Evolutionary conservation across 768 basidiomycete species (phyloP).

Genomic region (Wakefieldia striispora): DNA sequence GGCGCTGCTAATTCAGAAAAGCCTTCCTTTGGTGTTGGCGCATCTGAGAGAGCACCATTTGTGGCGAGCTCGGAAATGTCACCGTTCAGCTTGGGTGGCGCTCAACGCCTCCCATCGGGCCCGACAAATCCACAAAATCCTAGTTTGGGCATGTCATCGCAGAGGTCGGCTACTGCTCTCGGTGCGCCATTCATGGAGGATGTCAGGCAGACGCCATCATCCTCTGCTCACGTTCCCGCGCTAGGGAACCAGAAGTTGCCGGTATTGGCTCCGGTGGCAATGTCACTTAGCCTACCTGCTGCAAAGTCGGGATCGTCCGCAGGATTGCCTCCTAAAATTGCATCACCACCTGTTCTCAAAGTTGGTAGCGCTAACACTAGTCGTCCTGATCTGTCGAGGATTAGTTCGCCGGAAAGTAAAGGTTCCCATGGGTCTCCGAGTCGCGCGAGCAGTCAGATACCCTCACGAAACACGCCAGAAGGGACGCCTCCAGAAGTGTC

Average conservation of each 20-base stretch:
- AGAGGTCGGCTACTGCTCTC: constrained; percentile 6
- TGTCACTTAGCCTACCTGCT: constrained; percentile 16
- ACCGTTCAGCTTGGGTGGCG: constrained; percentile 8
- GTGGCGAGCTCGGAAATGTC: constrained; percentile 12
- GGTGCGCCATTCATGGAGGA: constrained; percentile 16
- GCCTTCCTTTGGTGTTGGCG: constrained; percentile 8
- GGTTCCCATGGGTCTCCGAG: constrained; percentile 6
- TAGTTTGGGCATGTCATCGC: constrained; percentile 8
- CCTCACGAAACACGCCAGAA: constrained; percentile 5
- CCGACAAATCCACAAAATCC: constrained; percentile 6
- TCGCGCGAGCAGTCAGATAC: not conserved
- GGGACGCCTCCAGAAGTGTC: constrained; percentile 6
- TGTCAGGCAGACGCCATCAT: constrained; percentile 8
- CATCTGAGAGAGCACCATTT: constrained; percentile 21
- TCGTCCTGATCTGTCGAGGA: constrained; percentile 13
- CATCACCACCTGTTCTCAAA: constrained; percentile 9
- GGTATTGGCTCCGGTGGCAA: constrained; percentile 12
- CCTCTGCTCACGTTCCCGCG: constrained; percentile 4
- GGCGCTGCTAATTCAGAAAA: constrained; percentile 16
- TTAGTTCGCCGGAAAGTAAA: constrained; percentile 18
- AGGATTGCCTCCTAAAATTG: constrained; percentile 6
- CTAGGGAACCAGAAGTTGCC: constrained; percentile 6
- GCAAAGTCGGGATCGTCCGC: constrained; percentile 7
- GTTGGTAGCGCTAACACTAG: not conserved
- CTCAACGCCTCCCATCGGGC: constrained; percentile 10